Conservation (phyloP, 345 rosid genomes). For the Hibiscus syriacus region DNA sequence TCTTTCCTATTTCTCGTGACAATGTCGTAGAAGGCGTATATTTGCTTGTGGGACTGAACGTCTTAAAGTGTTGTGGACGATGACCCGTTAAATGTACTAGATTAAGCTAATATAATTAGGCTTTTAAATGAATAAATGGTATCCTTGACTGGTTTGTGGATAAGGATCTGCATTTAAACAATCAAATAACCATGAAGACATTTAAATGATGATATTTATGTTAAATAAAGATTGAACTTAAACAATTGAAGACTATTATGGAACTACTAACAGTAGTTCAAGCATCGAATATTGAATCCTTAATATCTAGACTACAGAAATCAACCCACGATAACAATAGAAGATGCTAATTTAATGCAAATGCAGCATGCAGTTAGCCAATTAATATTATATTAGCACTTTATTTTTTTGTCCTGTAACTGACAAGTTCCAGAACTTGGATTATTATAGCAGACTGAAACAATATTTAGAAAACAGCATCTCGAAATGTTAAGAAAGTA, state of each 20-base stretch:
- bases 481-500: too few relatives aligned
- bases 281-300: neutral
- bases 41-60: neutral
- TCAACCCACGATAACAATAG: neutral
- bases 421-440: neutral
- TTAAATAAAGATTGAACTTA: neutral
- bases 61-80: neutral
- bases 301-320: neutral
- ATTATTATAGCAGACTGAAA: neutral
- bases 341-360: neutral
- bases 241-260: neutral
- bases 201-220: neutral
- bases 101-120: neutral
- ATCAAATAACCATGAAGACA: constrained; percentile 6
- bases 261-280: neutral
- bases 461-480: neutral
- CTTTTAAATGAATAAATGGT: neutral
- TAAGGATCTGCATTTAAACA: constrained; percentile 35
- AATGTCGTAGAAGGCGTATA: neutral
- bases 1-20: neutral
- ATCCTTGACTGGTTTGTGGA: too few relatives aligned
- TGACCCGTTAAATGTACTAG: neutral
- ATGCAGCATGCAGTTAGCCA: neutral
- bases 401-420: neutral
- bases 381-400: neutral